Evolutionary conservation across 257 asterid species (phyloP).

Genomic region (Fraxinus anomala): DNA sequence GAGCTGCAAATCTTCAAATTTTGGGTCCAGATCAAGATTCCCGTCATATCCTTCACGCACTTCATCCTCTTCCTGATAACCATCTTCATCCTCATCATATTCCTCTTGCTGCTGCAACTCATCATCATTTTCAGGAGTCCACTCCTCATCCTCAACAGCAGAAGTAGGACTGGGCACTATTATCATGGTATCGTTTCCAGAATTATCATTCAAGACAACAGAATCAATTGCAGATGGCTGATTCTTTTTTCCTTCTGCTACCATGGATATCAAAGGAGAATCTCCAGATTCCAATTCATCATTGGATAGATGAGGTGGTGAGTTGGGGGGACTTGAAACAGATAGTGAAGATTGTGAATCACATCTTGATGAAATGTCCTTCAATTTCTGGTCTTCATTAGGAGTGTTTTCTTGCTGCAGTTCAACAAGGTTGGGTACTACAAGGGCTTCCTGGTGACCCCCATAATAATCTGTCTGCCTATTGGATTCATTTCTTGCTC

Average conservation of each 20-base stretch:
- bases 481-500: constrained; percentile 47
- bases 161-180: constrained; percentile 52
- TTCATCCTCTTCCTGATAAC: constrained; percentile 88
- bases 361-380: constrained; percentile 52
- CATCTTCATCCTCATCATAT: constrained; percentile 91
- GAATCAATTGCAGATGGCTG: constrained; percentile 43
- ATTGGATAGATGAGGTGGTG: constrained; percentile 92
- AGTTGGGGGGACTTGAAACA: constrained; percentile 92
- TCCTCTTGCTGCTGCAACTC: constrained; percentile 79
- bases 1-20: constrained; percentile 57
- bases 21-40: constrained; percentile 60
- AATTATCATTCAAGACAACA: constrained; percentile 43
- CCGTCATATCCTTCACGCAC: constrained; percentile 71
- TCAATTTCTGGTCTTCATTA: constrained; percentile 49
- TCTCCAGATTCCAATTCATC: constrained; percentile 91
- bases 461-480: constrained; percentile 49
- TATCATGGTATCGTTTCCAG: constrained; percentile 41
- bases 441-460: constrained; percentile 50
- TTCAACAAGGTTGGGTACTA: constrained; percentile 47
- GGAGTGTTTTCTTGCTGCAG: constrained; percentile 43
- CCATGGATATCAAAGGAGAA: constrained; percentile 54
- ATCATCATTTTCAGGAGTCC: constrained; percentile 71
- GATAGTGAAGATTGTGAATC: constrained; percentile 94
- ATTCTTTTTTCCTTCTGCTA: constrained; percentile 46
- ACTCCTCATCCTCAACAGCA: constrained; percentile 79